These are phyloP conservation scores for Stemphylium beticola DNA, from an alignment of 2,329 filamentous ascomycete genomes.

Conservation along the genomic window DNA sequence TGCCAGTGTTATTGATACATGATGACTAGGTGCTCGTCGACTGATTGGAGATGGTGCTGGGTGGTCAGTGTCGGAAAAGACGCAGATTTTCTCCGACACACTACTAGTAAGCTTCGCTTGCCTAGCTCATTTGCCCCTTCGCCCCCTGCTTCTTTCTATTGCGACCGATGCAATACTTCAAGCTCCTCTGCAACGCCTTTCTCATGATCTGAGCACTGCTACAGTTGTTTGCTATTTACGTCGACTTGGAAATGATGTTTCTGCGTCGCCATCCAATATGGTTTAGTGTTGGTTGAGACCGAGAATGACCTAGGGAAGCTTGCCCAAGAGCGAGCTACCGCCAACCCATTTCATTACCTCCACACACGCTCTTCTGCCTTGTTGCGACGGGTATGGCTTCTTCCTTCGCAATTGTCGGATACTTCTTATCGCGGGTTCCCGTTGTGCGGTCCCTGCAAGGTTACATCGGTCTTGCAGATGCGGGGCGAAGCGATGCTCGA, in stretches of 20 bases:
- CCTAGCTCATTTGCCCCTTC: background rate
- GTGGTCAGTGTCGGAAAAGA: constrained; percentile 5
- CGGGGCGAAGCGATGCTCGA: constrained; percentile 9
- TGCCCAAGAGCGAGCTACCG: background rate
- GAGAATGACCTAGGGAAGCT: background rate
- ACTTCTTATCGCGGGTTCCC: background rate
- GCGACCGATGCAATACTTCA: background rate
- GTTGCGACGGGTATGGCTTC: background rate
- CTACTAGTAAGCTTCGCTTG: constrained; percentile 20
- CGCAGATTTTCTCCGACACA: constrained; percentile 21
- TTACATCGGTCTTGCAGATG: constrained; percentile 17
- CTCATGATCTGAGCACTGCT: background rate
- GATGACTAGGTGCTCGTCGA: constrained; percentile 1
- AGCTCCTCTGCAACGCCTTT: background rate
- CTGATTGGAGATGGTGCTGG: background rate
- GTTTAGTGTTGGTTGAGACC: no score
- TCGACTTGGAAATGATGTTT: background rate
- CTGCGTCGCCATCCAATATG: no score
- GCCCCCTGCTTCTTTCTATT: background rate
- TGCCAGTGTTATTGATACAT: constrained; percentile 31
- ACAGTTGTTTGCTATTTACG: background rate
- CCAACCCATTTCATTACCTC: background rate
- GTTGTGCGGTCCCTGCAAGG: constrained; percentile 1
- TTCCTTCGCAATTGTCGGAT: background rate
- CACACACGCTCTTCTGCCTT: background rate